phyloP scores from a whole-genome alignment of 805 yeast species.

The Saturnispora serradocipensis region DNA sequence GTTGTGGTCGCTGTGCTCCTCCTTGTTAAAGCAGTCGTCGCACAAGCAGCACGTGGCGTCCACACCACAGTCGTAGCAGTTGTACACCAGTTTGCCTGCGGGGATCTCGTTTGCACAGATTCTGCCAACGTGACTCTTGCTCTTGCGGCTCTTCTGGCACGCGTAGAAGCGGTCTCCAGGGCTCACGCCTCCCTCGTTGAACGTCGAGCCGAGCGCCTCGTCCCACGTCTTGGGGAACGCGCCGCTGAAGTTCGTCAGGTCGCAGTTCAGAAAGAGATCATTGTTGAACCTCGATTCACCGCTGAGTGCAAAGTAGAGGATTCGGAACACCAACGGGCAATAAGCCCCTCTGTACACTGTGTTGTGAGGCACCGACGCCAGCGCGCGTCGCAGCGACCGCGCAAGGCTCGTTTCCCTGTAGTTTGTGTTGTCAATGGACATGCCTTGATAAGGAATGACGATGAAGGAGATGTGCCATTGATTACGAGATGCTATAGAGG shows the following conservation, averaged over 20 bases:
- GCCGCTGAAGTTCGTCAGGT: neutral
- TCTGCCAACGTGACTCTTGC: slow-evolving; percentile 43
- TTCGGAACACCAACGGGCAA: slow-evolving; percentile 10
- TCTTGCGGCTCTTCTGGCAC: slow-evolving; percentile 13
- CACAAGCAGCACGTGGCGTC: slow-evolving; percentile 77
- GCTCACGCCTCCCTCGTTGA: neutral
- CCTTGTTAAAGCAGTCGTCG: slow-evolving; percentile 58
- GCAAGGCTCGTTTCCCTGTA: slow-evolving; percentile 9
- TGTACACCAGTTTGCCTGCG: slow-evolving; percentile 55
- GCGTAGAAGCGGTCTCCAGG: slow-evolving; percentile 18
- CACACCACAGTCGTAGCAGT: slow-evolving; percentile 68
- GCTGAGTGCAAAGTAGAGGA: slow-evolving; percentile 13
- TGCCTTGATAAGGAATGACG: neutral
- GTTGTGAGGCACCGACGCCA: slow-evolving; percentile 8
- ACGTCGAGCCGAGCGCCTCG: slow-evolving; percentile 14
- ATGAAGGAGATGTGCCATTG: neutral
- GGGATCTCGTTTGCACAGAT: slow-evolving; percentile 61
- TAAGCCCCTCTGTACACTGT: slow-evolving; percentile 1
- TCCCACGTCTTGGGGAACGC: slow-evolving; percentile 22
- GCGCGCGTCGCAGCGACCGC: slow-evolving; percentile 4
- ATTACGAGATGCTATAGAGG: neutral
- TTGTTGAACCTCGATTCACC: slow-evolving; percentile 9
- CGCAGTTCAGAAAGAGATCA: slow-evolving; percentile 5
- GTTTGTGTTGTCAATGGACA: neutral
- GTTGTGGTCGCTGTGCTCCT: slow-evolving; percentile 59